Evolutionary conservation across 1,284 basidiomycete genomes (phyloP).

Genomic region (Ustilago esculenta): DNA sequence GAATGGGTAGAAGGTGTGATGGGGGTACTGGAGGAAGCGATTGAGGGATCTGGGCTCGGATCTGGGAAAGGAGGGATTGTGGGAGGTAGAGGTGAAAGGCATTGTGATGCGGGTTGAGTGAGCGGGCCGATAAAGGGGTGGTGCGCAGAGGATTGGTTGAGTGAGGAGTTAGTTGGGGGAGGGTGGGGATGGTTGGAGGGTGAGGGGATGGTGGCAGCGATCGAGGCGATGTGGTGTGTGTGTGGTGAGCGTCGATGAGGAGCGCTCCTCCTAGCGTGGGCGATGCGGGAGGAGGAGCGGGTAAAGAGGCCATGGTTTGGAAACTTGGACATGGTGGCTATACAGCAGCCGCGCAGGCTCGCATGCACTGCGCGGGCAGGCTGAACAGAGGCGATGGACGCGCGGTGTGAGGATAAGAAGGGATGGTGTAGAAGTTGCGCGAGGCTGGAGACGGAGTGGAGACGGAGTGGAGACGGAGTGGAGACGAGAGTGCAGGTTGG

Average conservation of each 20-base stretch:
- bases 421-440: not conserved
- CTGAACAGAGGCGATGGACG: not conserved
- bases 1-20: no score
- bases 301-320: slow-evolving; percentile 47
- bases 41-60: not conserved
- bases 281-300: slow-evolving; percentile 31
- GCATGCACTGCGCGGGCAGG: not conserved
- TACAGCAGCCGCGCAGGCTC: not conserved
- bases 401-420: not conserved
- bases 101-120: slow-evolving; percentile 23
- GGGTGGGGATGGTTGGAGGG: not conserved
- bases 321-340: slow-evolving; percentile 45
- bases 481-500: not conserved
- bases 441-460: no score
- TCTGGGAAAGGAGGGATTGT: not conserved
- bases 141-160: slow-evolving; percentile 5
- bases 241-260: slow-evolving; percentile 30
- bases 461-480: no score
- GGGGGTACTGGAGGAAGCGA: not conserved
- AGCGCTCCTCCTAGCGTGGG: slow-evolving; percentile 27
- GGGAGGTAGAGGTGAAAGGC: not conserved
- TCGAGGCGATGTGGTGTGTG: no score
- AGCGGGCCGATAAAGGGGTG: slow-evolving; percentile 28
- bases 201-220: no score
- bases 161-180: not conserved